phyloP scores from a whole-genome alignment of 2,329 filamentous ascomycete species.

The Penicillium sp. region DNA sequence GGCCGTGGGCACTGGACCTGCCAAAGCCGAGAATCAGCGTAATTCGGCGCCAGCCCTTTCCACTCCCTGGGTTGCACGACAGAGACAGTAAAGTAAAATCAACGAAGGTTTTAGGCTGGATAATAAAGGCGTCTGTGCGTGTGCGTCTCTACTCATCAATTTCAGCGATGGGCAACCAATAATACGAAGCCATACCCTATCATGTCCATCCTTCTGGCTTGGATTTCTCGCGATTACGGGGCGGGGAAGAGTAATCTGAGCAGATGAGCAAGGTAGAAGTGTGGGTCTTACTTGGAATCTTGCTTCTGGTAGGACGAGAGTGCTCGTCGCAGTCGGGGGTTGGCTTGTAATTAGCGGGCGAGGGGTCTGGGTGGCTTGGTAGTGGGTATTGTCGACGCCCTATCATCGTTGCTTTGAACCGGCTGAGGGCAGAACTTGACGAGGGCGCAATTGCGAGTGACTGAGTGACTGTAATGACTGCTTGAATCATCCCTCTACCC shows the following conservation, averaged over 20 bases:
- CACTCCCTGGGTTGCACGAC: constrained; percentile 5
- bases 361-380: constrained; percentile 6
- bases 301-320: constrained; percentile 1
- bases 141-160: constrained; percentile 3
- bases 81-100: constrained; percentile 5
- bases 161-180: constrained; percentile 1
- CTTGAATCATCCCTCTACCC: not conserved
- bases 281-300: constrained; percentile 6
- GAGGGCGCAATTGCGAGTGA: not conserved
- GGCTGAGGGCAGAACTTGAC: not conserved
- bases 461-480: not conserved
- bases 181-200: not conserved
- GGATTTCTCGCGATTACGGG: not conserved
- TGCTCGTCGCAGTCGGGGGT: not conserved
- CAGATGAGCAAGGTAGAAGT: not conserved
- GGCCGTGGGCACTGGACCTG: constrained; percentile 1
- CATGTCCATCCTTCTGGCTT: not conserved
- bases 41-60: not conserved
- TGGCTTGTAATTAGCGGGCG: not conserved
- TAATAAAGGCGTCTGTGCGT: constrained; percentile 3
- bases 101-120: constrained; percentile 6
- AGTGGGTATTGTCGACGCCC: constrained; percentile 3
- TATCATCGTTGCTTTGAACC: not conserved
- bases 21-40: not conserved
- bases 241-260: not conserved